Conservation (phyloP, 768 basidiomycete species). For the Boletus tomentosulus region DNA sequence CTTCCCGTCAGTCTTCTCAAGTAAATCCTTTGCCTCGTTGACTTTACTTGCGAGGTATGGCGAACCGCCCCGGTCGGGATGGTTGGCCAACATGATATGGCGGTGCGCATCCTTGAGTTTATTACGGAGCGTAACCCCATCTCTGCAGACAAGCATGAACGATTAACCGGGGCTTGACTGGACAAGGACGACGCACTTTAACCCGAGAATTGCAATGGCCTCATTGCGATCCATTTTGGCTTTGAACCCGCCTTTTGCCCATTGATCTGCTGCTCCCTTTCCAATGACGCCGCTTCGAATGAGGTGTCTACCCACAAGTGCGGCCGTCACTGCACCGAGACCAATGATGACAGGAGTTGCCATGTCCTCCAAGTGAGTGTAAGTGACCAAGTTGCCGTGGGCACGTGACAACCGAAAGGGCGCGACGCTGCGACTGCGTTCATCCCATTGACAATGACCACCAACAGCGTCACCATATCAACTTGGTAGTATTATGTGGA, state of each 20-base stretch:
- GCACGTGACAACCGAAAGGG: slow-evolving; percentile 10
- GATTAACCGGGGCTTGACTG: neutral
- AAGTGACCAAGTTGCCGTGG: neutral
- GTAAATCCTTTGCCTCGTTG: slow-evolving; percentile 93
- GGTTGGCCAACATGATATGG: slow-evolving; percentile 96
- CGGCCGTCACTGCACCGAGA: slow-evolving; percentile 72
- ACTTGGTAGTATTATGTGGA: neutral
- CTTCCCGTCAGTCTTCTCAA: slow-evolving; percentile 74
- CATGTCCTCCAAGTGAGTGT: slow-evolving; percentile 41
- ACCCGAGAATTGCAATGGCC: slow-evolving; percentile 85
- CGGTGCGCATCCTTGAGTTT: slow-evolving; percentile 94
- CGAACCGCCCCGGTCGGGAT: slow-evolving; percentile 97
- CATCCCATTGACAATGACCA: no score
- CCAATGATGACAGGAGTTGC: slow-evolving; percentile 76
- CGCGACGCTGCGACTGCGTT: neutral
- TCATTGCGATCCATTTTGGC: slow-evolving; percentile 95
- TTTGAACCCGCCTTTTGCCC: slow-evolving; percentile 92
- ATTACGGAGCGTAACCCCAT: slow-evolving; percentile 68
- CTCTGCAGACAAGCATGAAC: slow-evolving; percentile 45
- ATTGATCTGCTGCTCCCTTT: slow-evolving; percentile 69
- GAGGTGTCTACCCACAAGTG: slow-evolving; percentile 67
- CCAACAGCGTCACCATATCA: slow-evolving; percentile 7
- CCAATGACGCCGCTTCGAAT: slow-evolving; percentile 58
- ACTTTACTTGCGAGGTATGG: slow-evolving; percentile 98
- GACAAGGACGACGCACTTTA: slow-evolving; percentile 64